Evolutionary conservation across 2,329 filamentous ascomycete genomes (phyloP).

Genomic region (Helotiales sp.): DNA sequence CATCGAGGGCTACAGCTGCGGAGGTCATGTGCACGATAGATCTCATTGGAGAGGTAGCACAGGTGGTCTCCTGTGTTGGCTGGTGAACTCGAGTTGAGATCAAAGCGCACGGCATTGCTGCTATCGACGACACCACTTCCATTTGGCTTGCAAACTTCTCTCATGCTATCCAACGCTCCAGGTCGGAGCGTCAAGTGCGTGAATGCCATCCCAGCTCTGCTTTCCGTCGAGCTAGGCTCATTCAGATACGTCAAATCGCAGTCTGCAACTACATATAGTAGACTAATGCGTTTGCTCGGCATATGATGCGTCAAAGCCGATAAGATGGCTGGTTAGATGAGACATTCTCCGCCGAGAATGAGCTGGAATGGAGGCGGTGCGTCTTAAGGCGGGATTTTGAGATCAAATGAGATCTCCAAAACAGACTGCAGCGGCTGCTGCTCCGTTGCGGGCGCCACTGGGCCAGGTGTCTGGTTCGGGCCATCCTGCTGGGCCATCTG

Average conservation of each 20-base stretch:
- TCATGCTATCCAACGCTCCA: background rate
- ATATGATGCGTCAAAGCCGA: background rate
- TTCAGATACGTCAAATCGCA: background rate
- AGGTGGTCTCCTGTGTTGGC: background rate
- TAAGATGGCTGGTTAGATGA: background rate
- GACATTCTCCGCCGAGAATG: background rate
- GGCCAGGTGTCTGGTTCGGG: background rate
- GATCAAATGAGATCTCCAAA: background rate
- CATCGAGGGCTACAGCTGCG: background rate
- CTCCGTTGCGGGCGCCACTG: background rate
- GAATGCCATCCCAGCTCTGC: background rate
- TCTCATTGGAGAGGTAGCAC: background rate
- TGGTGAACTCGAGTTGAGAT: background rate
- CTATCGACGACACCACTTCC: background rate
- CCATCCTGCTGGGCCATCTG: background rate
- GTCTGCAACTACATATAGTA: background rate
- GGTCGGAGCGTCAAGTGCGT: background rate
- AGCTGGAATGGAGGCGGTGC: background rate
- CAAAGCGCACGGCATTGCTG: background rate
- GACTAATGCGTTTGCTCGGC: background rate
- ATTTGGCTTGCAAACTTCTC: background rate
- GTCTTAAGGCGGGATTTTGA: background rate
- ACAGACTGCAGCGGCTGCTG: background rate
- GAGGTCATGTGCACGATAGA: background rate
- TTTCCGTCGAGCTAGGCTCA: background rate